Evolutionary conservation across 2,329 filamentous ascomycete species (phyloP), one percentile per base, ranked within the genome.

Genomic region (Sporothrix mexicana): DNA sequence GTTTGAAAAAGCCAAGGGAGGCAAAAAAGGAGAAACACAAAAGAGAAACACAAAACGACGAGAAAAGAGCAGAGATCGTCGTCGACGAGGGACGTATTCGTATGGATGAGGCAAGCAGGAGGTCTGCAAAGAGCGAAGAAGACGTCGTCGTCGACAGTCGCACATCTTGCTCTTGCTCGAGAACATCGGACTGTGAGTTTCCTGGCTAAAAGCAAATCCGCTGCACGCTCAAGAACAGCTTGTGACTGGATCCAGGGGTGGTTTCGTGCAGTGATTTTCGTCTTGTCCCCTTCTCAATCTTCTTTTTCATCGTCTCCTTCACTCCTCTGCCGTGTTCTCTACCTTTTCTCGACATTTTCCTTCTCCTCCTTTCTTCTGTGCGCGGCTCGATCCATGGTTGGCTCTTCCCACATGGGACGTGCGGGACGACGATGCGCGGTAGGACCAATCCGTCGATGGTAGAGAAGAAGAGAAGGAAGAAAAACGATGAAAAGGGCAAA

Each of bases 351-450:
- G n/a, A n/a, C n/a, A n/a, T n/a, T n/a, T n/a, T n/a, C 30, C 3
- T 36, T 36, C 2, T 36, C 30, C 30, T 36, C 7, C 30, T 36
- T 36, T 36, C 25, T 43, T 20, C 17, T 51, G 20, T 71, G 23
- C 23, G 8, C 10, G 49, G 8, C 43, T 23, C 20, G 36, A 51
- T 36, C 23, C 23, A 36, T 25, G 45, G 45, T 30, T 67, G 45
- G 13, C 23, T 8, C 62, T 30, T 66, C 20, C 43, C 43, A 30
- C 20, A 30, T 49, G 43, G 62, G 25, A 55, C 49, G 66, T 47
- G 30, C 47, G 66, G 49, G 25, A 69, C 64, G n/a, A 43, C 47
- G 67, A 43, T 69, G 67, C 51, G 67, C 51, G 67, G 67, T 69
- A 30, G 49, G 67, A 55, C 25, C 25, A 57, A 43, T 43, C 66